Conservation (phyloP, 148 eudicot species). For the Cornus suecica region DNA sequence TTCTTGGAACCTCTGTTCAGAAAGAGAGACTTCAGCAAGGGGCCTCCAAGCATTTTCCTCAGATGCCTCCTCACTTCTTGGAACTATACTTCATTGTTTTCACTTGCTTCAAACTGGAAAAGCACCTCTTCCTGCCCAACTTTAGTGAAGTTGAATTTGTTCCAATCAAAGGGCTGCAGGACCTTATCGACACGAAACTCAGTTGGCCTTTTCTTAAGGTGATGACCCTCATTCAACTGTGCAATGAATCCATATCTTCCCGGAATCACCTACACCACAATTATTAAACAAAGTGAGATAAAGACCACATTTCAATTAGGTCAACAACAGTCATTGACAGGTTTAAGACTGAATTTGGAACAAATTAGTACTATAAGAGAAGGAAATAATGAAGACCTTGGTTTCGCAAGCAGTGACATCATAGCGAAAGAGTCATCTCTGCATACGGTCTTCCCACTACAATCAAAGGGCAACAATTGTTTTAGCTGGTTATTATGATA, state of each 20-base stretch:
- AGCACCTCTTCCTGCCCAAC: slow-evolving; percentile 95
- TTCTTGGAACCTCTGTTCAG: slow-evolving; percentile 75
- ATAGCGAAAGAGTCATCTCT: slow-evolving; percentile 90
- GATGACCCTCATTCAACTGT: slow-evolving; percentile 93
- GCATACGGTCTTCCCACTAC: slow-evolving; percentile 95
- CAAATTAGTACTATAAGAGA: neutral
- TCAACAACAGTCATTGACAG: neutral
- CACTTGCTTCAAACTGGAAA: slow-evolving; percentile 77
- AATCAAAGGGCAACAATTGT: no score
- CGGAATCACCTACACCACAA: slow-evolving; percentile 52
- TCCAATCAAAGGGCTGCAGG: slow-evolving; percentile 85
- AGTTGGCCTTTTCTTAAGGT: slow-evolving; percentile 90
- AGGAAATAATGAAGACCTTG: slow-evolving; percentile 49
- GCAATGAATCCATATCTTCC: slow-evolving; percentile 80
- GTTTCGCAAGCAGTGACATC: slow-evolving; percentile 98
- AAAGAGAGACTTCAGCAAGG: slow-evolving; percentile 84
- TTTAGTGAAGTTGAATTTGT: slow-evolving; percentile 91
- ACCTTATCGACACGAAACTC: slow-evolving; percentile 90
- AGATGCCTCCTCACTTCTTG: slow-evolving; percentile 76
- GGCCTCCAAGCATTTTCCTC: slow-evolving; percentile 93
- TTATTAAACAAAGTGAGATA: neutral
- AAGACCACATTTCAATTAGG: neutral
- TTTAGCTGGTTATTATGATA: neutral
- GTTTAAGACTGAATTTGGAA: neutral
- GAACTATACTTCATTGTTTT: slow-evolving; percentile 48